A percentile compares a stretch with the other conserved stretches of the same genome.
Evolutionary conservation across 2,329 filamentous ascomycete species (phyloP).

Genomic region (Dactylellina cionopaga): DNA sequence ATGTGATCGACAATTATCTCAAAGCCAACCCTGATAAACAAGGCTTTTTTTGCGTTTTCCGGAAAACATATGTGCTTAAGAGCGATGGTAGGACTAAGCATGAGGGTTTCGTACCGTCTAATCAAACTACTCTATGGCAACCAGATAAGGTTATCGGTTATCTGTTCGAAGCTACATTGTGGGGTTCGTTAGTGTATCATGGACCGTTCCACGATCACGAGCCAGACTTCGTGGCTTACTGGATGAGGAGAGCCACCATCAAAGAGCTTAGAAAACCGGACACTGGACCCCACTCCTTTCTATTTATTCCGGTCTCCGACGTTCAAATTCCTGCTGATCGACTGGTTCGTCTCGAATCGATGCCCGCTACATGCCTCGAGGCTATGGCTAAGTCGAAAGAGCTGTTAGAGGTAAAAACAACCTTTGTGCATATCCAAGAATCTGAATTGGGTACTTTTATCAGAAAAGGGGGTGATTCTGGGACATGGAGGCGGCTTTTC

Average conservation of each 20-base stretch:
- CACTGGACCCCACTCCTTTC: background rate
- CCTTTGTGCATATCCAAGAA: background rate
- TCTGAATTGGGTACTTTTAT: background rate
- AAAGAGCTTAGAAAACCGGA: background rate
- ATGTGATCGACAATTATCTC: constrained; percentile 26
- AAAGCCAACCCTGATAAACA: constrained; percentile 10
- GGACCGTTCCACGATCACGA: constrained; percentile 19
- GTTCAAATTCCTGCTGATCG: no score
- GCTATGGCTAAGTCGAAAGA: no score
- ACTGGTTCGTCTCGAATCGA: background rate
- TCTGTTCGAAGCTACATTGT: constrained; percentile 23
- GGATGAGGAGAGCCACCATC: background rate
- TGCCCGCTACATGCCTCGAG: background rate
- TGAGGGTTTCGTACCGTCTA: constrained; percentile 3
- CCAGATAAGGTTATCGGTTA: constrained; percentile 10
- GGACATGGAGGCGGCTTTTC: constrained; percentile 5
- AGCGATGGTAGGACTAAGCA: constrained; percentile 10
- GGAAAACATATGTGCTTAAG: constrained; percentile 13
- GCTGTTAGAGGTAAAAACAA: no score
- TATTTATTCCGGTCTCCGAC: background rate
- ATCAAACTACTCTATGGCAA: background rate
- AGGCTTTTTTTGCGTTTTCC: constrained; percentile 27
- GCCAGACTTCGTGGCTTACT: constrained; percentile 7
- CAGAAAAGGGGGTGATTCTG: background rate
- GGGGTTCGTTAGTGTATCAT: constrained; percentile 22